These are phyloP conservation scores for Candida piceae DNA, from an alignment of 805 yeast species.

Conservation along the genomic window DNA sequence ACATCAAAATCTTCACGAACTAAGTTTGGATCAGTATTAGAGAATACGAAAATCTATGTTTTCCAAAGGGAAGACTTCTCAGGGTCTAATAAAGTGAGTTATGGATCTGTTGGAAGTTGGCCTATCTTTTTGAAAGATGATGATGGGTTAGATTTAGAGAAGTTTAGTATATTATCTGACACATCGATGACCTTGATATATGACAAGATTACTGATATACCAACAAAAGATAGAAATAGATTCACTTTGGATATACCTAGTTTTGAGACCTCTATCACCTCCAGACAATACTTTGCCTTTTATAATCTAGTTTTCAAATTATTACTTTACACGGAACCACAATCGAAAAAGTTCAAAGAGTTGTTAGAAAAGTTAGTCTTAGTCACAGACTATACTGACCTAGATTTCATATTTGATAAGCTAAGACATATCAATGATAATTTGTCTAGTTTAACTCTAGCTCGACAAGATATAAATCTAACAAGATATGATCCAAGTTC, in stretches of 20 bases:
- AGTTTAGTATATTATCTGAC: constrained; percentile 54
- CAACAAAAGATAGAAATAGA: constrained; percentile 35
- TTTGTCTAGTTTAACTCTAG: constrained; percentile 5
- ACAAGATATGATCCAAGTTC: constrained; percentile 41
- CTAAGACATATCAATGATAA: constrained; percentile 5
- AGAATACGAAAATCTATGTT: constrained; percentile 68
- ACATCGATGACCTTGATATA: constrained; percentile 58
- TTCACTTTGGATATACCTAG: constrained; percentile 65
- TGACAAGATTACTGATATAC: constrained; percentile 46
- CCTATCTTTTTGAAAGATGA: constrained; percentile 83
- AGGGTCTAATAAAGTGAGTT: constrained; percentile 40
- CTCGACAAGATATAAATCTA: constrained; percentile 32
- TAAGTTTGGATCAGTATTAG: constrained; percentile 63
- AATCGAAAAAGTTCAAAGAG: constrained; percentile 49
- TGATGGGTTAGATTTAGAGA: constrained; percentile 49
- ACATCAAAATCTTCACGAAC: constrained; percentile 44
- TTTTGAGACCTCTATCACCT: constrained; percentile 62
- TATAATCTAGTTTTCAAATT: constrained; percentile 60
- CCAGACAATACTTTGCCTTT: constrained; percentile 65
- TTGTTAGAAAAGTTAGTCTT: constrained; percentile 61
- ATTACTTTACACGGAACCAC: constrained; percentile 62
- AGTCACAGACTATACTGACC: constrained; percentile 65
- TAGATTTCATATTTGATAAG: constrained; percentile 24
- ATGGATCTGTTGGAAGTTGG: constrained; percentile 67
- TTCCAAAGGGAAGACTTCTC: constrained; percentile 47